Base-by-base conservation (phyloP, 2,329 filamentous ascomycete genomes). In the Fusarium fracticaudum region DNA sequence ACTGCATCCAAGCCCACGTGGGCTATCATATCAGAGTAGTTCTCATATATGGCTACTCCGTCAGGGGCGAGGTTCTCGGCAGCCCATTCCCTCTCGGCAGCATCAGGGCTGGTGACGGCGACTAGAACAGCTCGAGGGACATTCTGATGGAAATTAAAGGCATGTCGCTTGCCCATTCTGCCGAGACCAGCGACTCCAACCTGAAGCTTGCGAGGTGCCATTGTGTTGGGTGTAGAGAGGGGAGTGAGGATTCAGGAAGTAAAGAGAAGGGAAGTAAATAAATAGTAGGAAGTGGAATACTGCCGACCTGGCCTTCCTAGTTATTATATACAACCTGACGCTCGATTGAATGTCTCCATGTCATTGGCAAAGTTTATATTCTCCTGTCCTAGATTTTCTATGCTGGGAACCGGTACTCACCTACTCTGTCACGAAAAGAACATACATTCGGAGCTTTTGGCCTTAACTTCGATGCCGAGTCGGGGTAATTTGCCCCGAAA, bases 101-200 rank as follows among this genome's bases (percentile, higher is more conserved):
- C 71, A 40, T 87, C 86, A 11, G 85, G 85, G 3, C 84, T 85
- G 71, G 84, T 87, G 14, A 84, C 87, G 26, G 86, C 86, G 24
- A 88, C 84, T 18, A 89, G 81, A 58, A 86, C 78, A n/a, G 86
- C 86, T 20, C 85, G 83, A 14, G 86, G 85, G 6, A 84, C 84
- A 15, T 81, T 80, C 64, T 86, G 79, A 31, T 87, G 78, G 50
- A 87, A 84, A 69, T 86, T 87, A 40, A 85, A 77, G 44, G 85
- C 87, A 79, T 88, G 86, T 22, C 86, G 83, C 65, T 85, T 83
- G 50, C 87, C 87, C 85, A 88, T 88, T 64, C 86, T 85, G 44
- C 87, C 86, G 26, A 88, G 85, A 54, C 87, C 86, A 41, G 85
- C 85, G 40, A 84, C 84, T 41, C 81, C 86, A 65, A 88, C 80